Base-by-base conservation (phyloP, 2,329 filamentous ascomycete species). In the Alternaria gaisen region DNA sequence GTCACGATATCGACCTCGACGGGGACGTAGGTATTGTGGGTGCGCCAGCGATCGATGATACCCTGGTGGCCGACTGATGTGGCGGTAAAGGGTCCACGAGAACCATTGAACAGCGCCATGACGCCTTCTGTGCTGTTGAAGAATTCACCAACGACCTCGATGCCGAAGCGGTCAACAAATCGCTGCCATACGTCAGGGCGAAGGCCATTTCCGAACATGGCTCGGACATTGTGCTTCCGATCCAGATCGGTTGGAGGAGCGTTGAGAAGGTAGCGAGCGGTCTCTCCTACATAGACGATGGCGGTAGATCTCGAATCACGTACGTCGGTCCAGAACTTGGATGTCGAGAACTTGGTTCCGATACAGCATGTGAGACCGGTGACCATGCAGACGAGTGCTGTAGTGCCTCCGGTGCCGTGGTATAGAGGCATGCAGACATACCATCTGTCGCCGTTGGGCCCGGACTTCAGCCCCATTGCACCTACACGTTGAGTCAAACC, bases 401-500 rank as follows among this genome's bases (percentile, higher is more conserved):
- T 83, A 34, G 90, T 87, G 18, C 86, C 86, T 7, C 90, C 91
- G 0, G 91, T 93, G 14, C 90, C 90, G 75, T 94, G 91, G 72
- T 93, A 93, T 32, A 92, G 80, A 0, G 87, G 91, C 90, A 93
- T 93, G 76, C 89, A 91, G 72, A 88, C 86, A 72, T 93, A 93
- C 85, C 88, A 92, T 26, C 88, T 81, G 73, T 92, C 88, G 48
- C 63, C 80, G 53, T 72, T 73, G 24, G 75, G 78, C 32, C 80
- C 82, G 56, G 74, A 65, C 18, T 74, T 70, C 12, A 83, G 69
- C 18, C 73, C 77, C 44, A 79, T 74, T 6, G 70, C 69, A 6
- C 72, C 65, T 18, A 79, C 73, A 2, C 82, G 79, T 12, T 69
- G 68, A 2, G 79, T 76, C 9, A 82, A 65, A 0, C 66, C 70